Conservation (phyloP, 1,284 basidiomycete species). For the Phylloporus sp. region DNA sequence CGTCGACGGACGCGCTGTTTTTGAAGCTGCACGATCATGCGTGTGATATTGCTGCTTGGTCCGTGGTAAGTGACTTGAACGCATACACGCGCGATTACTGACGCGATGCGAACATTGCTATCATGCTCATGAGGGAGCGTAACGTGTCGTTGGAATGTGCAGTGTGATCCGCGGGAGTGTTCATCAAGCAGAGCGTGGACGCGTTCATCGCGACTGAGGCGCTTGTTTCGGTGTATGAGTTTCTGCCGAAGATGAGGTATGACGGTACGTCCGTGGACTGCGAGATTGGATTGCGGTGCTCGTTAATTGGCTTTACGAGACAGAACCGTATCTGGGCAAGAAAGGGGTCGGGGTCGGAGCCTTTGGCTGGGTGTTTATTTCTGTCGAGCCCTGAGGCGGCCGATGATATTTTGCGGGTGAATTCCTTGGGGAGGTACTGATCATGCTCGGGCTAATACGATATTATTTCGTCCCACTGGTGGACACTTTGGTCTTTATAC, state of each 20-base stretch:
- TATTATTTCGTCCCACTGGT: no score
- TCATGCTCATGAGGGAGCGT: constrained; percentile 37
- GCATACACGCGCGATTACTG: constrained; percentile 1
- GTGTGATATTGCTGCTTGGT: constrained; percentile 41
- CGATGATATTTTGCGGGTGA: no score
- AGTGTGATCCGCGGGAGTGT: constrained; percentile 27
- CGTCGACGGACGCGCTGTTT: constrained; percentile 33
- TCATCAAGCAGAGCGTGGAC: constrained; percentile 40
- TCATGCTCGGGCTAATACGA: no score
- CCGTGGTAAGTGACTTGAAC: constrained; percentile 33
- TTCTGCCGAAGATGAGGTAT: constrained; percentile 41
- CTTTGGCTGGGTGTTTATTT: no score
- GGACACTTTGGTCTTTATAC: no score
- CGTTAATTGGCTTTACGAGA: no score
- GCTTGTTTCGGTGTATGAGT: constrained; percentile 21
- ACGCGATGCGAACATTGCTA: constrained; percentile 30
- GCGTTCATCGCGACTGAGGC: constrained; percentile 35
- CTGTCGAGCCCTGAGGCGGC: no score
- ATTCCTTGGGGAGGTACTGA: no score
- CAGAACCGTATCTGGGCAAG: no score
- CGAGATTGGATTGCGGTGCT: no score
- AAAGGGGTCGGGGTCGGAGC: no score
- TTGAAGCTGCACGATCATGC: constrained; percentile 31
- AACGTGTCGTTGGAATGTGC: constrained; percentile 37
- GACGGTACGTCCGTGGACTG: constrained; percentile 38